These are phyloP conservation scores for Capronia epimyces DNA, from an alignment of 2,329 filamentous ascomycete genomes.

Conservation along the genomic window DNA sequence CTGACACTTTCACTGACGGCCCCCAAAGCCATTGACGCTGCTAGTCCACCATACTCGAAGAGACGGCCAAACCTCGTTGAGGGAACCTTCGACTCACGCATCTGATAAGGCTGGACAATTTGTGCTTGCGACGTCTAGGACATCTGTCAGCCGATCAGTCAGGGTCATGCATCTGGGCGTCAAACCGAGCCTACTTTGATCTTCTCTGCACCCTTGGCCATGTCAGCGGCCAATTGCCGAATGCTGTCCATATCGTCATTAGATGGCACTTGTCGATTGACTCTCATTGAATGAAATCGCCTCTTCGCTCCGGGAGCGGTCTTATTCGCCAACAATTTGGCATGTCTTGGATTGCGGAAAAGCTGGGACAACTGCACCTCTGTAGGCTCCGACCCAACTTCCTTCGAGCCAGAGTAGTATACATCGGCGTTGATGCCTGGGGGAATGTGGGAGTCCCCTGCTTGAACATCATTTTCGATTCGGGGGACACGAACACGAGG, in stretches of 20 bases:
- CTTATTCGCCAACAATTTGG: constrained; percentile 51
- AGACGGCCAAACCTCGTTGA: constrained; percentile 79
- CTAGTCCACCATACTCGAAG: constrained; percentile 92
- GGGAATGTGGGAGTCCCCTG: constrained; percentile 36
- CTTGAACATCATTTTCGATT: constrained; percentile 44
- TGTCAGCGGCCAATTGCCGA: constrained; percentile 43
- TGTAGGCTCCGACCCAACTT: constrained; percentile 40
- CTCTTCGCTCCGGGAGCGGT: constrained; percentile 24
- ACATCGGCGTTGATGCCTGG: constrained; percentile 52
- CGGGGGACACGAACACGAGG: constrained; percentile 54
- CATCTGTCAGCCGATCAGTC: constrained; percentile 46
- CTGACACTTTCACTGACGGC: constrained; percentile 80
- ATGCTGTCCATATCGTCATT: constrained; percentile 37
- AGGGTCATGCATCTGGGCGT: constrained; percentile 15
- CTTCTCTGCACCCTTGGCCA: constrained; percentile 41
- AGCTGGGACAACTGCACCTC: constrained; percentile 57
- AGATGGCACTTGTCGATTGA: constrained; percentile 18
- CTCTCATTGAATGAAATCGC: constrained; percentile 21
- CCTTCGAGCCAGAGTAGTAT: constrained; percentile 40
- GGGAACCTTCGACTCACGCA: constrained; percentile 85
- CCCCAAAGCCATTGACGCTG: constrained; percentile 91
- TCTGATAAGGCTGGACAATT: constrained; percentile 51
- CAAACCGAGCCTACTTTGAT: constrained; percentile 27
- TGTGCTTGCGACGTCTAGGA: constrained; percentile 34
- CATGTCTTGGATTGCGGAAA: constrained; percentile 55